Conservation (phyloP, 768 basidiomycete genomes). For the Leucosporidium yakuticum region DNA sequence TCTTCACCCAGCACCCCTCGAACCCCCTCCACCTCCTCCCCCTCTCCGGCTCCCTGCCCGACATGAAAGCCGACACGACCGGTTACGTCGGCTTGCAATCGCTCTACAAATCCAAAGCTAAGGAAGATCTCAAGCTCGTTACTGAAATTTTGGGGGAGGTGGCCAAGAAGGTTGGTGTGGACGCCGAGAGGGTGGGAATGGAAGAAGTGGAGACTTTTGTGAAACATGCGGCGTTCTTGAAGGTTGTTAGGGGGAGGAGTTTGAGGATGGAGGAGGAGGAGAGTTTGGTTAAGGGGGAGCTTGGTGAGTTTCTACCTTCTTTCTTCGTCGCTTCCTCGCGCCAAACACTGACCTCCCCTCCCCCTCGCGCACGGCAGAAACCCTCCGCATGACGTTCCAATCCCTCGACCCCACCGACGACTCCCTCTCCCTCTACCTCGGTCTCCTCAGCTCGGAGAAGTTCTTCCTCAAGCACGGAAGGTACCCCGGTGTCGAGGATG, state of each 20-base stretch:
- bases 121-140: conserved; percentile 41
- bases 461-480: conserved; percentile 39
- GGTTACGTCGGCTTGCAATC: conserved; percentile 78
- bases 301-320: conserved; percentile 36
- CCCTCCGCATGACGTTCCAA: conserved; percentile 10
- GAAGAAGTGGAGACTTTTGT: conserved; percentile 8
- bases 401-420: conserved; percentile 11
- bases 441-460: conserved; percentile 40
- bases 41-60: conserved; percentile 77
- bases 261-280: conserved; percentile 35
- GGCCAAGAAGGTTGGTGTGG: conserved; percentile 36
- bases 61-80: conserved; percentile 88
- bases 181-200: not conserved
- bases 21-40: conserved; percentile 57
- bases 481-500: conserved; percentile 41
- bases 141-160: conserved; percentile 34
- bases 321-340: not conserved
- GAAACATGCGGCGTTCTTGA: conserved; percentile 44
- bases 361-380: not conserved
- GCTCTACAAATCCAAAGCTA: conserved; percentile 70
- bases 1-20: conserved; percentile 52
- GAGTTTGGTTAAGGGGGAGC: conserved; percentile 35
- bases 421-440: conserved; percentile 42
- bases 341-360: not conserved
- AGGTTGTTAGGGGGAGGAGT: conserved; percentile 43